Percentiles rank a stretch among this genome's conserved stretches.
Conservation (phyloP, 1,139 yeast genomes). For the Magnusiomyces paraingens region DNA sequence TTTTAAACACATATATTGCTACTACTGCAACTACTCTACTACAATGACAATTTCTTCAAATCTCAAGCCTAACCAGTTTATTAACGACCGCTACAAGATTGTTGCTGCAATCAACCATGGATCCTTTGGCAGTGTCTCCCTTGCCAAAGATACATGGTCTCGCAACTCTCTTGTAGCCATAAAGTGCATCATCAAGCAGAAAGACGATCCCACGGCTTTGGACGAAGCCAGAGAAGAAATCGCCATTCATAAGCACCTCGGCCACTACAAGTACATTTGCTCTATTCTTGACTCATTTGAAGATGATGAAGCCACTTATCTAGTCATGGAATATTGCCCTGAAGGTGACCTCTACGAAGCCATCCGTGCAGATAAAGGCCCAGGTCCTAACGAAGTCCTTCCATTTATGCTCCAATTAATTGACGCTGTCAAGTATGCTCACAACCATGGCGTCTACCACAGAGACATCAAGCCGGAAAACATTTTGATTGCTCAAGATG, state of each 20-base stretch:
- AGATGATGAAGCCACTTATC: constrained; percentile 43
- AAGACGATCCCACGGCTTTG: constrained; percentile 11
- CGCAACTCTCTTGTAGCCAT: constrained; percentile 65
- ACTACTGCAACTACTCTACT: neutral
- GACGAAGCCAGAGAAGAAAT: constrained; percentile 76
- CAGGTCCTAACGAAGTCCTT: constrained; percentile 64
- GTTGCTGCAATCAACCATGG: constrained; percentile 84
- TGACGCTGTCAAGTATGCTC: constrained; percentile 74
- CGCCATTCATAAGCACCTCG: constrained; percentile 61
- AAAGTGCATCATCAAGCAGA: constrained; percentile 54
- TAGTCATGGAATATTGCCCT: constrained; percentile 80
- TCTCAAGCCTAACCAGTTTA: constrained; percentile 9
- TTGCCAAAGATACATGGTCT: constrained; percentile 62
- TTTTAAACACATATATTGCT: neutral
- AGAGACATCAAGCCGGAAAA: constrained; percentile 90
- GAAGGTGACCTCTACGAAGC: constrained; percentile 94
- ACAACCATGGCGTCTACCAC: constrained; percentile 65
- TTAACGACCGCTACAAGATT: constrained; percentile 59
- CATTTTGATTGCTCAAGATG: constrained; percentile 61
- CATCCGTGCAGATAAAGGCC: constrained; percentile 74
- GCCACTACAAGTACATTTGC: constrained; percentile 57
- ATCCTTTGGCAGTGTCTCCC: constrained; percentile 84
- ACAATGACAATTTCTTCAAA: constrained; percentile 3
- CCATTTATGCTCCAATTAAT: constrained; percentile 72
- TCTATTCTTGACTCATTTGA: constrained; percentile 70